Base-by-base conservation (phyloP, 2,329 filamentous ascomycete genomes). In the Lasiodiplodia theobromae region DNA sequence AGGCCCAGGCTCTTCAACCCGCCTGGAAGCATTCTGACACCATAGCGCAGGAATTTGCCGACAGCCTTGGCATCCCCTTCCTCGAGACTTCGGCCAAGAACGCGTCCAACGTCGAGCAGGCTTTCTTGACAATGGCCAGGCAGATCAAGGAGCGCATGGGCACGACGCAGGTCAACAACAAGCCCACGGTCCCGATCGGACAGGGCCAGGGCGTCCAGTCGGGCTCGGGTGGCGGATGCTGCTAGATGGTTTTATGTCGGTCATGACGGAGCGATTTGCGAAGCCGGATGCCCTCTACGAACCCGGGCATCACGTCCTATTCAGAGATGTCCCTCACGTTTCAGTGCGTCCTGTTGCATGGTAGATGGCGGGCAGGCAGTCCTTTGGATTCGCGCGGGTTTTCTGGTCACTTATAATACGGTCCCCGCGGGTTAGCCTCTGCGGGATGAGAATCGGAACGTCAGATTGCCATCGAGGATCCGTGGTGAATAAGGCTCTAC, bases 101-200 rank as follows among this genome's bases (percentile, higher is more conserved):
- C 85, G 95, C 96, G 74, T 97, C 92, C 85, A 99, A 99, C 82
- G 96, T 99, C 81, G 96, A 99, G 86, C 96, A 99, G 85, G 95
- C 96, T 79, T 99, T 99, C 91, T 85, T 99, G 85, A 99, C 96
- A 82, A 99, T 99, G 96, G 96, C 96, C 76, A 92, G 96, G 82
- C 96, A 99, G 85, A 99, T 99, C 86, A 99, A 99, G 89, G 95
- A 98, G 87, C 92, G 96, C 79, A 99, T 99, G 95, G 96, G 96
- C 77, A 97, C 93, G 75, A 96, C 95, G 72, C 91, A 92, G 73
- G 94, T 94, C 86, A 98, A 98, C 89, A 97, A 95, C 86, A 99
- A 98, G 87, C 95, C 95, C 73, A 97, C 93, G 76, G 94, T 99
- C 76, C 94, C 97, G 81, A 96, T 99, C 77, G 93, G 94, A 70